Evolutionary conservation across 257 asterid species (phyloP).

Genomic region (Apocynum venetum): DNA sequence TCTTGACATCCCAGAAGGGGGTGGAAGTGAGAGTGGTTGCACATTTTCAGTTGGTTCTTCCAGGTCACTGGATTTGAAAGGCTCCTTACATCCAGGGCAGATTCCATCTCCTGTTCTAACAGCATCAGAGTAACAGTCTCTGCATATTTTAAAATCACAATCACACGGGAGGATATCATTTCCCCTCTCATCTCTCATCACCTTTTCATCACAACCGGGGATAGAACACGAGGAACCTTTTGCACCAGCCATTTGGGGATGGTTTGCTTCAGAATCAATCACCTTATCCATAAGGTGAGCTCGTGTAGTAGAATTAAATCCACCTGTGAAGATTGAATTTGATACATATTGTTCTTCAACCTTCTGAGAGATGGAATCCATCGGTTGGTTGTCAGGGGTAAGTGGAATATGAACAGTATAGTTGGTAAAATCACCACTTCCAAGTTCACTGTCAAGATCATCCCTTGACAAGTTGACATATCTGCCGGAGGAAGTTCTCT

Average conservation of each 20-base stretch:
- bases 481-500: constrained; percentile 79
- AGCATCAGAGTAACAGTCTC: constrained; percentile 75
- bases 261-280: constrained; percentile 74
- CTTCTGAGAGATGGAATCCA: constrained; percentile 67
- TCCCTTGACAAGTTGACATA: constrained; percentile 85
- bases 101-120: constrained; percentile 69
- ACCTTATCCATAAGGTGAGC: constrained; percentile 98
- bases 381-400: constrained; percentile 94
- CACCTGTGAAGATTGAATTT: constrained; percentile 82
- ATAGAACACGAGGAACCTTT: constrained; percentile 82
- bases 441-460: constrained; percentile 83
- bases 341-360: constrained; percentile 93
- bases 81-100: constrained; percentile 92
- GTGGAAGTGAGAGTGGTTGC: constrained; percentile 46
- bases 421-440: constrained; percentile 57
- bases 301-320: constrained; percentile 73
- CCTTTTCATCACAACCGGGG: constrained; percentile 83
- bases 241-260: constrained; percentile 91
- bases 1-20: constrained; percentile 56
- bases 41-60: constrained; percentile 43
- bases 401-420: constrained; percentile 89
- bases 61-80: constrained; percentile 60
- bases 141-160: constrained; percentile 83
- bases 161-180: constrained; percentile 81
- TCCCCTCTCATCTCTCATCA: constrained; percentile 83